Base-by-base conservation (phyloP, 129 eudicot species). In the Glebionis coronaria region DNA sequence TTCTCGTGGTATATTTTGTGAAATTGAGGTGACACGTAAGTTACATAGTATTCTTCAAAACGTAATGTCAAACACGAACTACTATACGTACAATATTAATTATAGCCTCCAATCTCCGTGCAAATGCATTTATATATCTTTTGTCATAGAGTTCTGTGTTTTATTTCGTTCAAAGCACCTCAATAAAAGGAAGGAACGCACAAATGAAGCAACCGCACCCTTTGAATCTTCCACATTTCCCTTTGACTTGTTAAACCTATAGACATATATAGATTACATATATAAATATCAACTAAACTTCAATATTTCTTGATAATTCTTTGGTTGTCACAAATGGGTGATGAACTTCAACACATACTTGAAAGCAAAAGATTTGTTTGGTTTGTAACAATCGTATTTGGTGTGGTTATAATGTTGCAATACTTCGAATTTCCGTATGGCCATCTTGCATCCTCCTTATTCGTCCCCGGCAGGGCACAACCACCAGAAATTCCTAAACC, bases 381-480 rank as follows among this genome's bases (percentile, higher is more conserved):
- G 63, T 15, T 57, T 57, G 40, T 23, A 1, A 44, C 19, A 23
- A 3, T 25, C 8, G 2, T 57, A 57, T 57, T 57, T 57, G 63
- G 40, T 13, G 20, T 27, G 6, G 63, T 25, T 25, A 5, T 56
- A 0, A 21, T 56, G 62, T 25, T 25, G 16, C 42, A 56, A 25
- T 56, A 25, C 62, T 56, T 56, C 12, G 62, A 56, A 3, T 25
- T 12, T 5, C 15, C 42, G 10, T 57, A 57, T 25, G 35, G n/a
- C 3, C 2, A 5, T 12, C 4, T 21, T 6, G 29, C 12, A 23
- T 54, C 23, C 16, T 7, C 63, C 13, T 57, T 16, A 25, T 57
- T 20, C 62, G 1, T 56, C 31, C 31, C 38, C 13, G 58, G 73
- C 25, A 75, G 72, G 70, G 35, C 79, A 29, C 70, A 73, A 28